These are phyloP conservation scores for Tulasnella calospora DNA, from an alignment of 768 basidiomycete species.

Conservation along the genomic window DNA sequence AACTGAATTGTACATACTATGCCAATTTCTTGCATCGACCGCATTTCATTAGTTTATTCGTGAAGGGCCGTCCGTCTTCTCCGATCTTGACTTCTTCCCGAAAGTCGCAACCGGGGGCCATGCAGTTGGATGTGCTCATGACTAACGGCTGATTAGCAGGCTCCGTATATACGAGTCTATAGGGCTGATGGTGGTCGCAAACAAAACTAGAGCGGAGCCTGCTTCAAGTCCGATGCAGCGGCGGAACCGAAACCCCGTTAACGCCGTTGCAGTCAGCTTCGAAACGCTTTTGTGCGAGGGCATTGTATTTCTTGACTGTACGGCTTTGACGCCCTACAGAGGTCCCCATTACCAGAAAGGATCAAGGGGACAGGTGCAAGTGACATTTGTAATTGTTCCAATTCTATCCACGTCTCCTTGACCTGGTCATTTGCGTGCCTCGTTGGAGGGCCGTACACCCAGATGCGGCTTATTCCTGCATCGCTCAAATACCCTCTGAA, in stretches of 20 bases:
- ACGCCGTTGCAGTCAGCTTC: not conserved
- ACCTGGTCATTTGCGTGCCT: not conserved
- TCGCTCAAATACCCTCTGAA: not conserved
- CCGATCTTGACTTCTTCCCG: conserved; percentile 2
- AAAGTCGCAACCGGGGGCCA: not conserved
- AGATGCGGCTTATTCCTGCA: too few relatives aligned
- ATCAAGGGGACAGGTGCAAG: not conserved
- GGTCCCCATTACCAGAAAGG: not conserved
- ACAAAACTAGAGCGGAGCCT: not conserved
- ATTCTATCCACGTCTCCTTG: not conserved
- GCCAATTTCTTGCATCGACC: not conserved
- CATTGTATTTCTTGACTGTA: too few relatives aligned
- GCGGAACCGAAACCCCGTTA: not conserved
- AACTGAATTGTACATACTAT: not conserved
- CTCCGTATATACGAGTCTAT: too few relatives aligned
- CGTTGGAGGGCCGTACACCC: too few relatives aligned
- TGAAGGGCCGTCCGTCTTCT: not conserved
- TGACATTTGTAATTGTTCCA: not conserved
- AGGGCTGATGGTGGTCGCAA: not conserved
- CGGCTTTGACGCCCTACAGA: not conserved
- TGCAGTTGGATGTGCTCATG: conserved; percentile 3
- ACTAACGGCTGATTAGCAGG: not conserved
- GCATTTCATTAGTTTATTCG: not conserved
- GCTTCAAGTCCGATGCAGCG: too few relatives aligned
- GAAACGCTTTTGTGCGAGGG: not conserved